A percentile compares a stretch with the other conserved stretches of the same genome.
Conservation (phyloP, 2,329 filamentous ascomycete species). For the Fusarium austroafricanum region DNA sequence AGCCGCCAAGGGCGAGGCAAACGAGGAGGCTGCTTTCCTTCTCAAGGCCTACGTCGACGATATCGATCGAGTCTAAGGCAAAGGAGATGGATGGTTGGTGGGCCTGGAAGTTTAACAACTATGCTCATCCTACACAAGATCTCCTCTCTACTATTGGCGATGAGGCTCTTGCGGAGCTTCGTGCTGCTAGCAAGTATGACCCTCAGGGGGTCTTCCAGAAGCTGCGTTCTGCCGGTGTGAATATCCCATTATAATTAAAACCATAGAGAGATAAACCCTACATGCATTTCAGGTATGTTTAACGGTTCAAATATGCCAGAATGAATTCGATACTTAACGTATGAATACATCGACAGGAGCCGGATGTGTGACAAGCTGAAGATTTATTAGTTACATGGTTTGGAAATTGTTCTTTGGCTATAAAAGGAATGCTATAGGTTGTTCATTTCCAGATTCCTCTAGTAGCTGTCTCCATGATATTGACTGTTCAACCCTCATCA, state of each 20-base stretch:
- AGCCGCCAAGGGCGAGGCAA: conserved; percentile 50
- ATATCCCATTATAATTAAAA: conserved; percentile 40
- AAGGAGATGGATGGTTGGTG: conserved; percentile 43
- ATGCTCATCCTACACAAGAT: conserved; percentile 55
- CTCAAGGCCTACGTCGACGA: conserved; percentile 51
- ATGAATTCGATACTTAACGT: too few species aligned
- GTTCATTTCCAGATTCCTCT: too few species aligned
- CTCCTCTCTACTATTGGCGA: conserved; percentile 53
- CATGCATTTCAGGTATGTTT: background rate
- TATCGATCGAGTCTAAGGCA: conserved; percentile 46
- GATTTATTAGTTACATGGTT: too few species aligned
- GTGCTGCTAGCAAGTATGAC: conserved; percentile 52
- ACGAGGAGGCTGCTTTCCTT: conserved; percentile 50
- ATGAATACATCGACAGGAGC: too few species aligned
- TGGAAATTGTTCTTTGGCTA: too few species aligned
- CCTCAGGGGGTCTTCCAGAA: conserved; percentile 54
- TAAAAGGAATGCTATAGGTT: too few species aligned
- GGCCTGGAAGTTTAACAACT: conserved; percentile 57
- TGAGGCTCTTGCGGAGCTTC: conserved; percentile 51
- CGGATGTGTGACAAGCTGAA: too few species aligned
- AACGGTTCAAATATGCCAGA: too few species aligned
- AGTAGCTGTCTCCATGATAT: too few species aligned
- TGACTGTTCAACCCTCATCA: too few species aligned
- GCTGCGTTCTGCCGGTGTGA: conserved; percentile 49
- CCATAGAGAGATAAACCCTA: background rate